Evolutionary conservation across 768 basidiomycete genomes (phyloP).

Genomic region (Cystofilobasidium macerans): DNA sequence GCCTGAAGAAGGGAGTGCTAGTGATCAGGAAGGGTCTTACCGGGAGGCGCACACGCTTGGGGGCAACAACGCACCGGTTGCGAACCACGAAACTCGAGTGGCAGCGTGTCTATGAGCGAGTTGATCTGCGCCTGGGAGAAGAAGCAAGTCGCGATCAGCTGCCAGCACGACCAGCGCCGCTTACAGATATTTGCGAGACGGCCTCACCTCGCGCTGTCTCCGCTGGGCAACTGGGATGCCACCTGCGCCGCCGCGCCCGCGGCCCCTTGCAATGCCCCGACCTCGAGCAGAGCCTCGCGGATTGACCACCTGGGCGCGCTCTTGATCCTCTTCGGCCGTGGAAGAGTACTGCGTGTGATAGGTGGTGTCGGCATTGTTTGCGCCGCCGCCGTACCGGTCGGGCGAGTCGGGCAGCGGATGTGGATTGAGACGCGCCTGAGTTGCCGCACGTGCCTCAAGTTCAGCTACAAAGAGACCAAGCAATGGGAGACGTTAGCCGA

Average conservation of each 20-base stretch:
- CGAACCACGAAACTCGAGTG: constrained; percentile 79
- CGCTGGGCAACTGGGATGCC: constrained; percentile 57
- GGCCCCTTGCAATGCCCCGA: neutral
- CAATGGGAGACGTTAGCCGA: no score
- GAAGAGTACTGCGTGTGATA: constrained; percentile 23
- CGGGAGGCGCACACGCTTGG: neutral
- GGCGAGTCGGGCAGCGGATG: neutral
- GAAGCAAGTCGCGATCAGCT: no score
- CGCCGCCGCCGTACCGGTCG: neutral
- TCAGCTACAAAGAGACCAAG: neutral
- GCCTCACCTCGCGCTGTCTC: constrained; percentile 61
- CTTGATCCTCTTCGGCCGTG: constrained; percentile 5
- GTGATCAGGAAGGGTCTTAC: constrained; percentile 7
- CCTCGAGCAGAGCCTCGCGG: neutral
- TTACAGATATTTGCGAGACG: neutral
- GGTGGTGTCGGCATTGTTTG: constrained; percentile 18
- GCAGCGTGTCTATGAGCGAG: constrained; percentile 60
- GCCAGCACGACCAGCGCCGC: no score
- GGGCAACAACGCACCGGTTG: constrained; percentile 53
- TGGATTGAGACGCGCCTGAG: neutral
- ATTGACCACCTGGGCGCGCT: neutral
- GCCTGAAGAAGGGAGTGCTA: constrained; percentile 41
- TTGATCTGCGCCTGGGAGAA: constrained; percentile 49
- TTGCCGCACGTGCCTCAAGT: neutral
- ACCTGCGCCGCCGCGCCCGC: constrained; percentile 14